These are phyloP conservation scores for Colletotrichum sp. DNA, from an alignment of 2,329 filamentous ascomycete species.

Conservation along the genomic window DNA sequence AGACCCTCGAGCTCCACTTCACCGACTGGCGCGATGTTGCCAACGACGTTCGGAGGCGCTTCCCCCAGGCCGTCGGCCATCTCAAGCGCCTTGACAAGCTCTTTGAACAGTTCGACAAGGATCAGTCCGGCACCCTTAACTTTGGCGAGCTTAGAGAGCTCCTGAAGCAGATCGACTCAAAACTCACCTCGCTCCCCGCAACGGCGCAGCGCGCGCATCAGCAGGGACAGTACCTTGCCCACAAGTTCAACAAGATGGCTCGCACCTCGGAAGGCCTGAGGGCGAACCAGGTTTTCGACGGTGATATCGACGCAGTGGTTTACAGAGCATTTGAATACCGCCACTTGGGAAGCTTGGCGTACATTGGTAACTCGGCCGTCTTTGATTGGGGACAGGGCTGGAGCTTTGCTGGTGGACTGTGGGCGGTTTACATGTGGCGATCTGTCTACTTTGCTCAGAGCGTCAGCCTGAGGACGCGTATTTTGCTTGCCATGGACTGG, in stretches of 20 bases:
- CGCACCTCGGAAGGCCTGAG: conserved; percentile 75
- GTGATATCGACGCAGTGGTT: conserved; percentile 88
- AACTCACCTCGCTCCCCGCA: conserved; percentile 91
- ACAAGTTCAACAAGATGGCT: conserved; percentile 92
- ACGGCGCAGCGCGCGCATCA: conserved; percentile 97
- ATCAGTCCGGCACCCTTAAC: conserved; percentile 90
- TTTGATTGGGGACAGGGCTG: conserved; percentile 86
- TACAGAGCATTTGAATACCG: conserved; percentile 96
- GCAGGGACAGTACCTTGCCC: conserved; percentile 89
- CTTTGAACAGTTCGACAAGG: conserved; percentile 90
- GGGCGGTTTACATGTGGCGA: conserved; percentile 96
- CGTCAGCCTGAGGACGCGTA: conserved; percentile 87
- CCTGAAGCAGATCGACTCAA: conserved; percentile 89
- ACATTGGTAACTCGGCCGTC: conserved; percentile 94
- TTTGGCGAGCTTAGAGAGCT: conserved; percentile 91
- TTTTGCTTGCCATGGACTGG: conserved; percentile 97
- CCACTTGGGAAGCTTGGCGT: conserved; percentile 90
- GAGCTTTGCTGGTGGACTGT: conserved; percentile 80
- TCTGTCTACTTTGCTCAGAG: conserved; percentile 98
- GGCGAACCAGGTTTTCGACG: conserved; percentile 83
- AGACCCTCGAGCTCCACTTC: conserved; percentile 87
- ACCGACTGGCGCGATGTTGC: conserved; percentile 88
- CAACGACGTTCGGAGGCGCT: conserved; percentile 81
- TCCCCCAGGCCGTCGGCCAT: conserved; percentile 89
- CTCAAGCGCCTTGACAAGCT: conserved; percentile 89